Percentiles rank a stretch among this genome's conserved stretches.
Conservation (phyloP, 768 basidiomycete species). For the Rhodosporidiobolus sp. region DNA sequence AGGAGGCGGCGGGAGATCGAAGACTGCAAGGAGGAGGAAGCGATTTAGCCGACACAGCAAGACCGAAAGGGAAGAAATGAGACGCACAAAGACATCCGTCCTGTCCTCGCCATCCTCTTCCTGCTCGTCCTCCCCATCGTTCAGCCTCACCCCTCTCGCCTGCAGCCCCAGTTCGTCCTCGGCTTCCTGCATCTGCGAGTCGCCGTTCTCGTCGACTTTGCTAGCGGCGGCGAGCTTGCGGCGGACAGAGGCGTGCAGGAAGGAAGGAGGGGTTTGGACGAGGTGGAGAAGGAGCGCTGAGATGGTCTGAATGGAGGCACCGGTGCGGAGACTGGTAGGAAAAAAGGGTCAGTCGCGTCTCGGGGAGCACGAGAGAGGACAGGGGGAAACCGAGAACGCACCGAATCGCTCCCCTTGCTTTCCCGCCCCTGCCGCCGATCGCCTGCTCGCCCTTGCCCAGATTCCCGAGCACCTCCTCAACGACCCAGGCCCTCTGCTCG, state of each 20-base stretch:
- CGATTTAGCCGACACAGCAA: not conserved
- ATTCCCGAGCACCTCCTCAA: conserved; percentile 91
- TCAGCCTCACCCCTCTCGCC: conserved; percentile 1
- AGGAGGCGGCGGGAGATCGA: conserved; percentile 12
- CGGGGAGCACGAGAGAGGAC: not conserved
- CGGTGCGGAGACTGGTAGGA: conserved; percentile 70
- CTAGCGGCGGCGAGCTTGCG: conserved; percentile 50
- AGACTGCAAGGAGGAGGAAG: not conserved
- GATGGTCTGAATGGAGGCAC: conserved; percentile 85
- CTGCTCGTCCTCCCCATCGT: conserved; percentile 17
- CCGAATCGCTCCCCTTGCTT: conserved; percentile 85
- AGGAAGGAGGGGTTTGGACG: conserved; percentile 90
- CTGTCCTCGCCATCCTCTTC: not conserved
- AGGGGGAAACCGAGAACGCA: conserved; percentile 49
- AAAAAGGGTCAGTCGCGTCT: not conserved
- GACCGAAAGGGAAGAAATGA: not conserved
- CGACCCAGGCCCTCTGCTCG: conserved; percentile 89
- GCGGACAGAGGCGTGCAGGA: conserved; percentile 56
- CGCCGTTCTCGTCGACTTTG: conserved; percentile 2
- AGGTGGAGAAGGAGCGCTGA: conserved; percentile 90
- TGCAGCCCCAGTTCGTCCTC: conserved; percentile 1
- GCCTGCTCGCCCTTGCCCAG: conserved; percentile 55
- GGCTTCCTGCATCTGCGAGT: conserved; percentile 2
- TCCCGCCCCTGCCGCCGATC: conserved; percentile 77
- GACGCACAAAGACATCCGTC: not conserved